phyloP scores from a whole-genome alignment of 2,329 filamentous ascomycete genomes.

The Pyrenochaeta sp. region DNA sequence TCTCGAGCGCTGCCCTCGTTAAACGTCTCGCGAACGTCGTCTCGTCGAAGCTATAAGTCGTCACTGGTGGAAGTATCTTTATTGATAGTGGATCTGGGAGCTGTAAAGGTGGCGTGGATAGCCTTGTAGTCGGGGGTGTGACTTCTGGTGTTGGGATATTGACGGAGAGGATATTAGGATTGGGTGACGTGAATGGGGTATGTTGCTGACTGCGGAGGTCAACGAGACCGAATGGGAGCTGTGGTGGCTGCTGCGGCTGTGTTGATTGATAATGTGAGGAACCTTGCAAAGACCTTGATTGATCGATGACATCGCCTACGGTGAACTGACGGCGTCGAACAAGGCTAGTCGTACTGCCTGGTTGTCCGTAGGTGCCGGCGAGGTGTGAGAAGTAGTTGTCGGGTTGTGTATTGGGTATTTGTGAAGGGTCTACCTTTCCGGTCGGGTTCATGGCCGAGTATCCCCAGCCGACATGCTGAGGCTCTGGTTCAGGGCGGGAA shows the following conservation, averaged over 20 bases:
- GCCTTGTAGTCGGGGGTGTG: conserved; percentile 36
- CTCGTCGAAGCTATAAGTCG: conserved; percentile 70
- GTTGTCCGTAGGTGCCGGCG: conserved; percentile 10
- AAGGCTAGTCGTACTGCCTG: conserved; percentile 12
- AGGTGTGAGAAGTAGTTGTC: conserved; percentile 24
- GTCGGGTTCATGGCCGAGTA: conserved; percentile 21
- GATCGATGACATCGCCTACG: conserved; percentile 31
- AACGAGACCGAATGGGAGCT: conserved; percentile 44
- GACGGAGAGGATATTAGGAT: conserved; percentile 31
- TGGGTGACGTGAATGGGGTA: conserved; percentile 17
- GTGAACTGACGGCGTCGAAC: conserved; percentile 24
- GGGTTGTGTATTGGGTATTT: conserved; percentile 10
- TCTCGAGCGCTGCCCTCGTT: conserved; percentile 71
- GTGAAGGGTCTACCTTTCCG: not conserved
- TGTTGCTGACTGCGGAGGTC: conserved; percentile 33
- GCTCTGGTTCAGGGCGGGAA: conserved; percentile 12
- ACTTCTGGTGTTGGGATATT: conserved; percentile 34
- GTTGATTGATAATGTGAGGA: conserved; percentile 8
- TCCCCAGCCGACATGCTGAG: conserved; percentile 37
- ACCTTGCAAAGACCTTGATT: conserved; percentile 18
- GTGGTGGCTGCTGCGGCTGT: conserved; percentile 7
- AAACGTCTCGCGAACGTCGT: conserved; percentile 74
- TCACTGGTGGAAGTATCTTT: conserved; percentile 48
- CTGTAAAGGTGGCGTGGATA: conserved; percentile 31
- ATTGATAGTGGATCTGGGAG: conserved; percentile 33